Evolutionary conservation across 352 stramenopile genomes (phyloP).

Genomic region (Blastocystis sp.): DNA sequence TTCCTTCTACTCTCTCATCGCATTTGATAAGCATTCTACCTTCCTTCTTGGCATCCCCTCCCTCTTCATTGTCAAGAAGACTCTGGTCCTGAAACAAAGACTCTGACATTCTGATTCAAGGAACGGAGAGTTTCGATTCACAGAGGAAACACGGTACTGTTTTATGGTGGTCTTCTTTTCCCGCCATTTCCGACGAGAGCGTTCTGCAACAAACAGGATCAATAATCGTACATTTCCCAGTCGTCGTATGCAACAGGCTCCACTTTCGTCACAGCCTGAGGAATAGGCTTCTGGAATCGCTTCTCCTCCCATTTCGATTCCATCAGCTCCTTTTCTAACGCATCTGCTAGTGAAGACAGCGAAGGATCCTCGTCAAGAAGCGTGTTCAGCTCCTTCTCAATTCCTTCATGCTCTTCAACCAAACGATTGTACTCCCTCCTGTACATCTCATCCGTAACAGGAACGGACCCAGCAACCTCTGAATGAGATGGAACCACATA

Average conservation of each 20-base stretch:
- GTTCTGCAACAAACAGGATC: neutral
- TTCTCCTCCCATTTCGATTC: neutral
- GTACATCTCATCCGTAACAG: neutral
- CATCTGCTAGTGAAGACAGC: neutral
- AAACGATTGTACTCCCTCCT: neutral
- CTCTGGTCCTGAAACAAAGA: neutral
- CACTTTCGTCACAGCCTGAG: neutral
- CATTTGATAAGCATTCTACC: neutral
- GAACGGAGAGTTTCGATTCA: too few species aligned
- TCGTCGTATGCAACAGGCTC: neutral
- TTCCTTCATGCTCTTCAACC: neutral
- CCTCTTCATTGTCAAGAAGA: neutral
- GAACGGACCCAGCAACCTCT: neutral
- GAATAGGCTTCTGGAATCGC: neutral
- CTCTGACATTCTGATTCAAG: neutral
- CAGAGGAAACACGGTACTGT: too few species aligned
- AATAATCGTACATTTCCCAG: neutral
- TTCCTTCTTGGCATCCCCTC: neutral
- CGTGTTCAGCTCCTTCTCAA: neutral
- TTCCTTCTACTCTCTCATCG: too few species aligned
- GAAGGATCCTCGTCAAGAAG: neutral
- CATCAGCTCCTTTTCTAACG: neutral
- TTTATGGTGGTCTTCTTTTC: neutral
- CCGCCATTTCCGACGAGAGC: neutral
- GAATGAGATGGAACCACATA: slow-evolving; percentile 44